A percentile compares a stretch with the other conserved stretches of the same genome.
Conservation (phyloP, 1,139 yeast genomes). For the Scheffersomyces cryptocercus region DNA sequence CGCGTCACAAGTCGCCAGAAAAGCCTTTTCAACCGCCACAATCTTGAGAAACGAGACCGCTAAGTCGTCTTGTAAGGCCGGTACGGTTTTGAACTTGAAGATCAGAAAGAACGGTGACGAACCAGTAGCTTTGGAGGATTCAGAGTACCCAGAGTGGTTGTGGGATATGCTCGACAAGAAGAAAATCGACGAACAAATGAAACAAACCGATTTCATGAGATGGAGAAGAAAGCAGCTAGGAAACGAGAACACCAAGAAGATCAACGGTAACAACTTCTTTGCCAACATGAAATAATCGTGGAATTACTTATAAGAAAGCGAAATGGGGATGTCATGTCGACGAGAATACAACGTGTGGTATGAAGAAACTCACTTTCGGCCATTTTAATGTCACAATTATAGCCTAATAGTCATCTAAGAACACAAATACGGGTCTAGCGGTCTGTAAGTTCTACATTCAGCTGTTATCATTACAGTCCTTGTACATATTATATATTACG, state of each 20-base stretch:
- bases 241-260: slow-evolving; percentile 62
- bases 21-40: slow-evolving; percentile 8
- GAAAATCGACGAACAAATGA: slow-evolving; percentile 52
- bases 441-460: too few species aligned
- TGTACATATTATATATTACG: too few species aligned
- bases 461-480: too few species aligned
- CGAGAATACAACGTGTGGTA: too few species aligned
- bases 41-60: slow-evolving; percentile 11
- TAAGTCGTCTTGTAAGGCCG: slow-evolving; percentile 60
- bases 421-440: too few species aligned
- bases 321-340: too few species aligned
- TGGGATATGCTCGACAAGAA: slow-evolving; percentile 82
- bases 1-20: slow-evolving; percentile 4
- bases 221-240: slow-evolving; percentile 71
- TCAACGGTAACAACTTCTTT: slow-evolving; percentile 79
- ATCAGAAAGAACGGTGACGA: slow-evolving; percentile 79
- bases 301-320: neutral
- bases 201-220: slow-evolving; percentile 60
- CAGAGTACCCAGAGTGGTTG: slow-evolving; percentile 92
- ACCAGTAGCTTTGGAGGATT: slow-evolving; percentile 86
- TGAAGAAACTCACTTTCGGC: too few species aligned
- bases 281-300: slow-evolving; percentile 37
- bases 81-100: slow-evolving; percentile 78
- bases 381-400: too few species aligned
- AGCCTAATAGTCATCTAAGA: too few species aligned